Base-by-base conservation (phyloP, 2,329 filamentous ascomycete genomes). In the Colletotrichum aenigma region DNA sequence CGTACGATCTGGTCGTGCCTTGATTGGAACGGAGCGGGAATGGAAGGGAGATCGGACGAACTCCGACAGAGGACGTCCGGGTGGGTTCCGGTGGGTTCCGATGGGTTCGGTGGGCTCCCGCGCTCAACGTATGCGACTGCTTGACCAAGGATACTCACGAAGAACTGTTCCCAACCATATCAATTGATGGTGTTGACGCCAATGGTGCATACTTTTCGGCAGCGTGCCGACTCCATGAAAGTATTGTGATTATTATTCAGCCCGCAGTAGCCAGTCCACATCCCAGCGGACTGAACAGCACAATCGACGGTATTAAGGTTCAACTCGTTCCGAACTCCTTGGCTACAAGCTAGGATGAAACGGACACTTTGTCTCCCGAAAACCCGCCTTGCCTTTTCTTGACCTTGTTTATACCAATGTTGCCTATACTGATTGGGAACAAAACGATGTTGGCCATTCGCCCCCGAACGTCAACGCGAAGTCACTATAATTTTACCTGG, bases 1-100 rank as follows among this genome's bases (percentile, higher is more conserved):
- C 74, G 16, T 77, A 77, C 48, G 74, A 77, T 38, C n/a, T 78
- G 76, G 67, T 68, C 24, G 24, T 56, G 34, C 30, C 66, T 21
- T 68, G 66, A 68, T 38, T 48, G 15, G 52, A 10, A 36, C n/a
- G 36, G 61, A 13, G 56, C 38, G 5, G 18, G 24, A 28, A 10
- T 43, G 36, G 10, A 36, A 26, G 62, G 21, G 62, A 13, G 9
- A n/a, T 66, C 62, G 62, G 36, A 52, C 24, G 36, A 30, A 34
- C 62, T 52, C 62, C 62, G 62, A 48, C 24, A 38, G 62, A 52
- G 36, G 24, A 16, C 36, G 8, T 52, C 62, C 62, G 62, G 34
- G n/a, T 24, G 36, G 15, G 24, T 48, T 48, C 43, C 43, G 43
- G 43, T 48, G 43, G 38, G 43, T 48, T 48, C 43, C 43, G 43